Conservation (phyloP, 1,139 yeast genomes). For the Sugiyamaella japonica region DNA sequence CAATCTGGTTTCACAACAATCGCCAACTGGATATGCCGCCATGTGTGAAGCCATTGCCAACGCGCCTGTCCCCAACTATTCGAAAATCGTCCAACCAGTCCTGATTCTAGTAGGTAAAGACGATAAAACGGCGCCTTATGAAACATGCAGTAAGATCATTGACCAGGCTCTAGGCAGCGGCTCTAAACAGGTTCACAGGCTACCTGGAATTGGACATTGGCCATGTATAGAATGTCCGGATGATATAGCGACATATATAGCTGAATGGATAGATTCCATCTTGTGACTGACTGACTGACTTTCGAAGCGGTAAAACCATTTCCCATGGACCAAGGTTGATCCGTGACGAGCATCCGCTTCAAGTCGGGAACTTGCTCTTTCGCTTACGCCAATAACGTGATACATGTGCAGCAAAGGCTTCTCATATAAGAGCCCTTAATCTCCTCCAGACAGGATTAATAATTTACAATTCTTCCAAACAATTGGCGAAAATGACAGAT, state of each 20-base stretch:
- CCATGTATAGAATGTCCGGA: conserved; percentile 33
- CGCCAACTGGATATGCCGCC: conserved; percentile 35
- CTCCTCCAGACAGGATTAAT: neutral
- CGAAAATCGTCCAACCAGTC: conserved; percentile 27
- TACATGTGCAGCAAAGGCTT: neutral
- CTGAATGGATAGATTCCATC: neutral
- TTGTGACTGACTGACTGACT: too few species aligned
- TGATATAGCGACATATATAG: conserved; percentile 2
- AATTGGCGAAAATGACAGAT: conserved; percentile 3
- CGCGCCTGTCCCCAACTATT: conserved; percentile 30
- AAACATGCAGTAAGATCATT: conserved; percentile 34
- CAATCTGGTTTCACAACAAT: conserved; percentile 32
- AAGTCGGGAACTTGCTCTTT: neutral
- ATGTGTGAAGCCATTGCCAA: conserved; percentile 36
- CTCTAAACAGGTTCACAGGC: conserved; percentile 20
- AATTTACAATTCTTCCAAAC: neutral
- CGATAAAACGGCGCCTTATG: conserved; percentile 37
- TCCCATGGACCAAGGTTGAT: too few species aligned
- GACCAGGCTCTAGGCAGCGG: conserved; percentile 23
- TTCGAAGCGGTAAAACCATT: too few species aligned
- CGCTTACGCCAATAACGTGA: neutral
- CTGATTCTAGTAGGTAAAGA: conserved; percentile 35
- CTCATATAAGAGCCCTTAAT: neutral
- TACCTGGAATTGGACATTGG: conserved; percentile 39
- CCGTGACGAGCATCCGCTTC: too few species aligned